Base-by-base conservation (phyloP, 2,329 filamentous ascomycete genomes). In the Myriosclerotinia duriaeana region DNA sequence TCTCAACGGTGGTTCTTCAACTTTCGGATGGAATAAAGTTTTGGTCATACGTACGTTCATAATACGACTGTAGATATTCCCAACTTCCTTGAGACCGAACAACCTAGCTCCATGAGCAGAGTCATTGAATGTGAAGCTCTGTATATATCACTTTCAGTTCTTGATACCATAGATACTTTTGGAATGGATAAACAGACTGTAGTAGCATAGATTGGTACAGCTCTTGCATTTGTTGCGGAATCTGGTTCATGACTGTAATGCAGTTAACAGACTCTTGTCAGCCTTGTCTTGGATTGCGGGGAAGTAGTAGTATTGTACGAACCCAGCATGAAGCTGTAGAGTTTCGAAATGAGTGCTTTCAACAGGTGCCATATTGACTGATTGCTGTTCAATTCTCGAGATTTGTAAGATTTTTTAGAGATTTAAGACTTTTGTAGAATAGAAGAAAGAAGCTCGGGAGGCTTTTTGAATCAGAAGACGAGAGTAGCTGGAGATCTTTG, bases 61-160 rank as follows among this genome's bases (percentile, higher is more conserved):
- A 74, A 99, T 93, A 71, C 95, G 92, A 78, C 89, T 95, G 84
- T 99, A 99, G 78, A 98, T 96, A 81, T 98, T 98, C 34, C 74
- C 95, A 75, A 92, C 90, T 80, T 98, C 93, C 82, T 98, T 96
- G 79, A 99, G 91, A 77, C 92, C 91, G 77, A 99, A 99, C 53
- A 99, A 89, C 78, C 93, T 89, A 66, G 95, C 95, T 69, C 92
- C 95, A 76, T 98, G 95, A 60, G 93, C 94, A 62, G 92, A 97
- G 82, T 98, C 92, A 86, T 98, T 90, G 86, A 99, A 99, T 64
- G 87, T 87, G 79, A 83, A 99, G 75, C 92, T 97, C 90, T 93
- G 71, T 22, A 64, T 59, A 44, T 11, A 42, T 60, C 53, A 64
- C 70, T 5, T 50, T 71, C 64, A 73, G 69, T 53, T 64, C 15